Base-by-base conservation (phyloP, 1,139 yeast genomes). In the Tardiomyces blankii region DNA sequence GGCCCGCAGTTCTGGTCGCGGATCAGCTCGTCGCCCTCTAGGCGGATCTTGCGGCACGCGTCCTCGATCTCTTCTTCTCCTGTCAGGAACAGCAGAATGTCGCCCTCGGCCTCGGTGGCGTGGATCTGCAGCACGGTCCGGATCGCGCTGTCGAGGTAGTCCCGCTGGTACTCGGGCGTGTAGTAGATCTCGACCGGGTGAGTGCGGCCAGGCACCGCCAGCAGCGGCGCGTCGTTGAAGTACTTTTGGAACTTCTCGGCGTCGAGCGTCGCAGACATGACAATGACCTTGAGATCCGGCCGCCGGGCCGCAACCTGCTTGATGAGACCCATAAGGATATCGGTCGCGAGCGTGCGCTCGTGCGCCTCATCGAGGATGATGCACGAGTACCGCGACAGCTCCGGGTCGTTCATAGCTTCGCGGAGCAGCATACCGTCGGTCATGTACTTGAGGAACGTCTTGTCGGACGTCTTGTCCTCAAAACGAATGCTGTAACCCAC, bases 31-130 rank as follows among this genome's bases (percentile, higher is more conserved):
- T 91, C 98, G 41, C 82, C 87, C 67, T 91, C 98, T 41, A 89
- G 69, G 2, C 85, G 73, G 40, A 91, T 80, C 62, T 87, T 88
- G 49, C 95, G 73, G 55, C 95, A 89, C 0, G 97, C 96, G 58
- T 89, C 97, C 68, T 91, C 98, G 64, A 91, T 91, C 66, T 91
- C 98, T 61, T 91, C 98, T 67, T 91, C 97, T 73, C 98, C 98
- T 0, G 97, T 91, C 54, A 91, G 72, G 60, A 91, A 91, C 48
- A 91, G 65, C 43, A 91, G 68, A 47, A 91, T 80, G 65, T 91
- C 98, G 49, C 98, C 98, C 49, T 80, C 88, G 40, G 82, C 95
- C 63, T 91, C 97, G 18, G 96, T 86, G 30, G 96, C 95, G 66
- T 91, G 98, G 54, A 91, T 91, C 65, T 91, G 97, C 54, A 91